These are phyloP conservation scores for Daldinia sp. DNA, from an alignment of 2,329 filamentous ascomycete genomes.

Conservation along the genomic window DNA sequence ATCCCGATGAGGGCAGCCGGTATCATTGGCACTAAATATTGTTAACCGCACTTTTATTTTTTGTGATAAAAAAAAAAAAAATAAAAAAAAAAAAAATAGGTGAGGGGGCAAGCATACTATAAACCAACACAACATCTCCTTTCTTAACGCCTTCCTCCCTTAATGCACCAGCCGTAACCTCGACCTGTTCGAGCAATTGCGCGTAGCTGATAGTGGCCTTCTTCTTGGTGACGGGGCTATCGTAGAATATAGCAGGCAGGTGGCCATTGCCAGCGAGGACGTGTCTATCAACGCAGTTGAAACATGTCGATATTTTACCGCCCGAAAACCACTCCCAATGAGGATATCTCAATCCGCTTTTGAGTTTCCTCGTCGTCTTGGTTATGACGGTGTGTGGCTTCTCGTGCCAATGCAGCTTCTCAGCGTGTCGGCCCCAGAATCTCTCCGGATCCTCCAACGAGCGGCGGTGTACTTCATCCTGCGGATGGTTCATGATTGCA, in stretches of 20 bases:
- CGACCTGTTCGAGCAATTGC: constrained; percentile 81
- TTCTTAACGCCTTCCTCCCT: constrained; percentile 83
- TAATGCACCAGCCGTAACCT: constrained; percentile 83
- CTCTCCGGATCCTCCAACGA: constrained; percentile 76
- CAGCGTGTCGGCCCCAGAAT: constrained; percentile 83
- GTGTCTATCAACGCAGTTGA: constrained; percentile 92
- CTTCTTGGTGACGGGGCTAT: constrained; percentile 82
- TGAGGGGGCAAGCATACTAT: constrained; percentile 70
- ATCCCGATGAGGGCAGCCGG: constrained; percentile 89
- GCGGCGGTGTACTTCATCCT: constrained; percentile 63
- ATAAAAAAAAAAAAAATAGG: constrained; percentile 1
- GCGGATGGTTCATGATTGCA: constrained; percentile 55
- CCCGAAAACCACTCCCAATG: constrained; percentile 93
- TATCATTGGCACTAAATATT: constrained; percentile 86
- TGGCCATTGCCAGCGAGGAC: constrained; percentile 83
- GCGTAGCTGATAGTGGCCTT: constrained; percentile 81
- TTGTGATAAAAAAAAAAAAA: not conserved
- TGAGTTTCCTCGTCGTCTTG: constrained; percentile 71
- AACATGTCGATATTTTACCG: constrained; percentile 90
- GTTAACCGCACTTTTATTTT: constrained; percentile 14
- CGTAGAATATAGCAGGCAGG: constrained; percentile 82
- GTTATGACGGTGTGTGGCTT: constrained; percentile 73
- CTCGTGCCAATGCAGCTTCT: constrained; percentile 84
- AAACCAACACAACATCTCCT: constrained; percentile 90
- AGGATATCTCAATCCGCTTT: constrained; percentile 72